phyloP scores from a whole-genome alignment of 169 alveolate genomes.

The Plasmodium adleri region DNA sequence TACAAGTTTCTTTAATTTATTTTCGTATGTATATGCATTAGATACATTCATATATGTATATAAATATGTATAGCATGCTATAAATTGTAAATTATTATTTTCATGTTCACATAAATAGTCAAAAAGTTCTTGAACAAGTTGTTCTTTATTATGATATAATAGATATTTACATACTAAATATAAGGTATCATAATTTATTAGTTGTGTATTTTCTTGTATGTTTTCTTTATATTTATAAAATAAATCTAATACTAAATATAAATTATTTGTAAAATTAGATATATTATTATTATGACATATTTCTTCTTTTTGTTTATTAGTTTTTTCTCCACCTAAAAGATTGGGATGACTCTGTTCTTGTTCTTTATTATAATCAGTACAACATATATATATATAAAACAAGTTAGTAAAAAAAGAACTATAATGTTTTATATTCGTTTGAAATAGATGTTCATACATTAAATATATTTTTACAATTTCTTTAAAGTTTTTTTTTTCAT shows the following conservation, averaged over 20 bases:
- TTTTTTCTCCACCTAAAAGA: neutral
- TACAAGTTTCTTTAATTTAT: constrained; percentile 42
- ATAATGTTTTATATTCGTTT: constrained; percentile 11
- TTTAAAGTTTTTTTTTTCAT: constrained; percentile 45
- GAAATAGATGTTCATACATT: constrained; percentile 38
- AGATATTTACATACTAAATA: constrained; percentile 66
- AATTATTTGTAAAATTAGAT: neutral
- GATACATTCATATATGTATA: constrained; percentile 51
- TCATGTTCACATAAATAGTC: constrained; percentile 31
- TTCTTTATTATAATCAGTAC: neutral
- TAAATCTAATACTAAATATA: constrained; percentile 18
- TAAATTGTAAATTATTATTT: constrained; percentile 27
- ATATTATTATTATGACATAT: neutral
- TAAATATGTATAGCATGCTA: constrained; percentile 37
- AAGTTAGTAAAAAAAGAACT: constrained; percentile 43
- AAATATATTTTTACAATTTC: constrained; percentile 40
- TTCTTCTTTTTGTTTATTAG: too few relatives aligned
- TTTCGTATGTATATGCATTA: constrained; percentile 39
- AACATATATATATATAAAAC: constrained; percentile 57
- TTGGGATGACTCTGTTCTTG: too few relatives aligned
- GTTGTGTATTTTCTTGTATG: constrained; percentile 13
- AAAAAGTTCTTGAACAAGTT: constrained; percentile 24
- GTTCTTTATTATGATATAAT: constrained; percentile 12
- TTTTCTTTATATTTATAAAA: constrained; percentile 50
- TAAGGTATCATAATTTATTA: constrained; percentile 39